Evolutionary conservation across 805 yeast species (phyloP), one percentile per base, ranked within the genome.

Genomic region (Candida sanyiensis): DNA sequence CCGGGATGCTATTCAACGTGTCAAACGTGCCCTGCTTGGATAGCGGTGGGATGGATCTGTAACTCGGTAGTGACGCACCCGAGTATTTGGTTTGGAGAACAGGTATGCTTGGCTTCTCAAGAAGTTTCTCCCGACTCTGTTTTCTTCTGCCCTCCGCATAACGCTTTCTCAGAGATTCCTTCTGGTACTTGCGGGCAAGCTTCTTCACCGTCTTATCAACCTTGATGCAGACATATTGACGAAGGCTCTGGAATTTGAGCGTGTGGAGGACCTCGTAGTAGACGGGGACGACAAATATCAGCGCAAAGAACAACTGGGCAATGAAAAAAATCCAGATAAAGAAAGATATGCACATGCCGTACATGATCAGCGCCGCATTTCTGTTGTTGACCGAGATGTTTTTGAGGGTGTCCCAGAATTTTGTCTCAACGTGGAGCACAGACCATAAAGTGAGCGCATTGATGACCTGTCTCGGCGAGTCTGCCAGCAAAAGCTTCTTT

Each of bases 401-500:
- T 45, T 66, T 64, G 33, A 86, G 70, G 31, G 78, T 75, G 1
- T 41, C 42, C 48, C 47, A 42, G 37, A 68, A 58, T 12, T 52
- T 57, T 6, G 52, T 42, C 25, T 56, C 55, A 13, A 62, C 50
- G 11, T 69, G 52, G 15, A 72, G 52, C 5, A 72, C 74, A 3
- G 77, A 70, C 61, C 69, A 73, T 16, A 82, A 61, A 0, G 96
- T 85, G 48, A 83, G 64, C 20, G 88, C 83, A 54, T 87, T 87
- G 45, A 87, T 73, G 2, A 84, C 80, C 60, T 87, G 96, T 60
- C 96, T 75, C 18, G 96, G 96, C 13, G 88, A 71, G 49, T 87
- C 95, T 0, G 95, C 88, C 32, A 84, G 63, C 8, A 86, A 50
- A 48, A 86, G 70, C 32, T 75, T 63, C 11, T 83, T 50, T 47